Evolutionary conservation across 345 rosid genomes (phyloP), one percentile per base, ranked within the genome.

Genomic region (Laguncularia racemosa): DNA sequence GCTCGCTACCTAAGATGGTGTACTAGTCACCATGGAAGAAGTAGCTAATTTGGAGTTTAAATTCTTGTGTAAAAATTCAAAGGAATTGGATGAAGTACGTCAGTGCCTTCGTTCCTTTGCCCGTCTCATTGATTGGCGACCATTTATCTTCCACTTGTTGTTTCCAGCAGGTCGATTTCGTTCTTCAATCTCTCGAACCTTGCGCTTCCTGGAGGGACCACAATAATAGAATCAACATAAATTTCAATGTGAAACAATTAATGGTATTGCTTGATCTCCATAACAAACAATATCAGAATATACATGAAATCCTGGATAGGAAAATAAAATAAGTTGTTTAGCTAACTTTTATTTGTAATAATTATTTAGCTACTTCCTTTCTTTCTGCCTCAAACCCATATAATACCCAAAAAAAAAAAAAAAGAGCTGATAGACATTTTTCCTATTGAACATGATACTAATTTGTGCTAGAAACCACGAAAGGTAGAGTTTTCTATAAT

Each of bases 181-280:
- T 44, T 76, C 88, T 57, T 85, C 92, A 61, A 93, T 93, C 84
- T 93, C 99, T 56, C 55, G 73, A 20, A 90, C 86, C 78, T 84
- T 85, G 38, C 96, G 87, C 74, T 87, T 93, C 82, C 97, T 90
- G 84, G 3, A 52, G 19, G 20, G 12, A 46, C 18, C 16, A 23
- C 43, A 26, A 14, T 38, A 56, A 16, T 43, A 51, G 14, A 33
- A 33, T 33, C 40, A 33, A 7, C 11, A 9, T 5, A 9, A 33
- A 33, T 23, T 23, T 6, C 28, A 23, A 23, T 23, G 28, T 6
- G 5, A 23, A 23, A 23, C 28, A 23, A 23, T n/a, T 23, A 23
- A 23, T 23, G 28, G 28, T 23, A 52, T 44, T 12, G 20, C 19
- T 17, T 26, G n/a, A 50, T 26, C 21, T 20, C 16, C 19, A 14